A percentile compares a stretch with the other conserved stretches of the same genome.
Evolutionary conservation across 495 filamentous ascomycete genomes (phyloP).

Genomic region (Penicillium coffeae): DNA sequence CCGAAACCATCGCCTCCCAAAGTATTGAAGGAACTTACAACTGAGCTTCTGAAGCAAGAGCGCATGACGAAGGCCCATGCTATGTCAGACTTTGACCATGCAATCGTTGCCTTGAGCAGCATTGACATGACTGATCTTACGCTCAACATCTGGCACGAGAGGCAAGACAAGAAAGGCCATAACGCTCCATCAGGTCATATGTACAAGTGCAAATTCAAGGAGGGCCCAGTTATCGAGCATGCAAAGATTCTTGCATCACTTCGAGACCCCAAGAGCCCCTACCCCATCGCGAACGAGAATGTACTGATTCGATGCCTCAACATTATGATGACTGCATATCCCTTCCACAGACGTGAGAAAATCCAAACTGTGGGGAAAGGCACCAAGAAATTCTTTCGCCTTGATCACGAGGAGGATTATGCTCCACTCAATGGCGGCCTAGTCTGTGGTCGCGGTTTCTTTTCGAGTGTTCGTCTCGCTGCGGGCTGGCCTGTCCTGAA

Average conservation of each 20-base stretch:
- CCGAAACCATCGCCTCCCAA: constrained; percentile 6
- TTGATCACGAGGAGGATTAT: constrained; percentile 6
- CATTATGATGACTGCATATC: constrained; percentile 34
- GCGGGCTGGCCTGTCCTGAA: constrained; percentile 43
- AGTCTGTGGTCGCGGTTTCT: constrained; percentile 45
- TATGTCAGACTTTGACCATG: constrained; percentile 14
- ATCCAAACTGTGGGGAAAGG: constrained; percentile 8
- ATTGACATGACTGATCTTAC: not conserved
- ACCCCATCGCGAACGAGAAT: not conserved
- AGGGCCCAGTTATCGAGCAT: not conserved
- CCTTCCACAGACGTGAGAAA: constrained; percentile 4
- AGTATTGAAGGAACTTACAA: constrained; percentile 4
- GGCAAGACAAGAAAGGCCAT: not conserved
- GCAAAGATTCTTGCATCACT: not conserved
- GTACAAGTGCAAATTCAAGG: not conserved
- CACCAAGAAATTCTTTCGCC: constrained; percentile 20
- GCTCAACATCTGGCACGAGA: not conserved
- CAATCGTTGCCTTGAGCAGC: constrained; percentile 7
- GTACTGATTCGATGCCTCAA: constrained; percentile 43
- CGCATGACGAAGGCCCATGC: not conserved
- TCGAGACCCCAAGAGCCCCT: not conserved
- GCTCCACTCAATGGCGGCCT: constrained; percentile 33
- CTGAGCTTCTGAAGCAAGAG: not conserved
- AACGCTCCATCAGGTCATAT: not conserved
- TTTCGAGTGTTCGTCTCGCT: constrained; percentile 41